Base-by-base conservation (phyloP, 2,329 filamentous ascomycete species). In the Penicillium crustosum region DNA sequence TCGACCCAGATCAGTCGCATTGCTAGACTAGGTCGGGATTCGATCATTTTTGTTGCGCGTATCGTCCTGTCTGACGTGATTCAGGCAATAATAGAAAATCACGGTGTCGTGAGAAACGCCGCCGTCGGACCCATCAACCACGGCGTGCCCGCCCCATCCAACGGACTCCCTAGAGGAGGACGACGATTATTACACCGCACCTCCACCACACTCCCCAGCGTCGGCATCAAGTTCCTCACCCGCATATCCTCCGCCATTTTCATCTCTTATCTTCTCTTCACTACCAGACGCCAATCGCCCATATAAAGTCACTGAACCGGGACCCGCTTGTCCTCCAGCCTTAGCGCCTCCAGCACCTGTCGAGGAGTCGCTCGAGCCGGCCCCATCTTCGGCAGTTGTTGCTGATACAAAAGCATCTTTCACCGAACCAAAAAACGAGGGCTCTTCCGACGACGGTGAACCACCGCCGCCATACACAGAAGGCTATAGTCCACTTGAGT, bases 391-490 rank as follows among this genome's bases (percentile, higher is more conserved):
- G 55, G 79, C 81, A 35, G 79, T 82, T 65, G 78, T 84, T 68
- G 85, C 86, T 64, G 91, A 95, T 73, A 93, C 91, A 70, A 95
- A 96, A 78, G 87, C 89, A 68, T 90, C 88, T 51, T 86, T 95
- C 70, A 89, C 90, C 67, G 92, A 96, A 75, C 89, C 84, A 65
- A 96, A 96, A 77, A 85, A 85, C 70, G 84, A 89, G 68, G 84
- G 87, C 38, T 87, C 87, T 58, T 71, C 83, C 58, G 85, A 88
- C 81, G 93, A 97, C 78, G 85, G 86, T 77, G 94, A 97, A 80
- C 93, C 93, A 58, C 94, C 94, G 60, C 94, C 94, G 58, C 93
- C 94, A 57, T 99, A 99, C 77, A 92, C 90, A 66, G 93, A 97
- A 71, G 93, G 93, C 69, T 89, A 87, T 61, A 97, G 91, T 80